Evolutionary conservation across 257 asterid species (phyloP).

Genomic region (Nicotiana undulata): DNA sequence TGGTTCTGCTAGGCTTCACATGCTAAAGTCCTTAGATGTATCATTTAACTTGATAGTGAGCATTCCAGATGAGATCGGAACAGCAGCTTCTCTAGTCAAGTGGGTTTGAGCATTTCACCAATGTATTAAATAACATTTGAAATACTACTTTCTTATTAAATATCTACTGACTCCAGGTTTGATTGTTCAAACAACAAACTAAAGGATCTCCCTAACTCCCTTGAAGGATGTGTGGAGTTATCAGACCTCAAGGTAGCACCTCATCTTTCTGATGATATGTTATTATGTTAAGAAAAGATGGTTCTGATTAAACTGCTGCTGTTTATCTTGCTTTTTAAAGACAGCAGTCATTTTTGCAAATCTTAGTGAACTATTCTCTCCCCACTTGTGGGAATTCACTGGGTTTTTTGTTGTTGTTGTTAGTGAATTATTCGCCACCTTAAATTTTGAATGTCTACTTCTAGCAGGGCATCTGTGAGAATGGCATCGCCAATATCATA

Average conservation of each 20-base stretch:
- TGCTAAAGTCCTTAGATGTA: constrained; percentile 71
- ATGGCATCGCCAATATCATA: neutral
- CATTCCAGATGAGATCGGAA: constrained; percentile 79
- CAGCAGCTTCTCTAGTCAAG: constrained; percentile 79
- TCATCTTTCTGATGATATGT: neutral
- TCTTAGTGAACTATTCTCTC: neutral
- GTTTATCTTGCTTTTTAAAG: neutral
- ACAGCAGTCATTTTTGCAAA: neutral
- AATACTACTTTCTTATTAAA: neutral
- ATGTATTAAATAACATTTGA: neutral
- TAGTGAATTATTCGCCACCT: neutral
- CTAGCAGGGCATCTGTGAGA: neutral
- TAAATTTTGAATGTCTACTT: neutral
- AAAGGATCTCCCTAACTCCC: constrained; percentile 62
- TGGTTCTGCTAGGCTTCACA: constrained; percentile 51
- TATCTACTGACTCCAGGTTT: constrained; percentile 45
- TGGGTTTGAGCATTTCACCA: constrained; percentile 30
- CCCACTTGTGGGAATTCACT: too few species aligned
- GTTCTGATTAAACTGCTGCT: neutral
- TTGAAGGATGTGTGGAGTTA: constrained; percentile 59
- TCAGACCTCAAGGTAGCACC: constrained; percentile 72
- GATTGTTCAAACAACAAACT: constrained; percentile 85
- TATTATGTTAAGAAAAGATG: neutral
- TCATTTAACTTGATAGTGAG: constrained; percentile 56
- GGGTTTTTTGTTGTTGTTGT: neutral